Evolutionary conservation across 306 rosid genomes (phyloP), one percentile per base, ranked within the genome.

Genomic region (Echinosophora koreensis): DNA sequence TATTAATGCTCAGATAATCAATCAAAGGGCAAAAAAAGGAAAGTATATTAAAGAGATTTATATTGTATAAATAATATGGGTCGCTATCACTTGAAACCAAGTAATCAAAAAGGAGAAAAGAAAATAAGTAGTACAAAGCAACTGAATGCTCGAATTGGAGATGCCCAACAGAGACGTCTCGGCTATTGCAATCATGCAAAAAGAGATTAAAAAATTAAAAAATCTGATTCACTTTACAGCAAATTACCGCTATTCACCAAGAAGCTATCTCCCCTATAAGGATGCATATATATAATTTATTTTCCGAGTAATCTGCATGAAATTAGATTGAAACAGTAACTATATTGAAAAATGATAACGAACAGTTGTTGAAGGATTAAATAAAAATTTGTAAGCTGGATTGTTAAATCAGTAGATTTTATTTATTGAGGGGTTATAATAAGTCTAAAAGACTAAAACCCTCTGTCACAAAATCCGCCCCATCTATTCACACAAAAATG

Each of bases 161-260:
- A 22, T 22, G 22, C 22, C 22, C 22, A 22, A 22, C 1, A 0
- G 61, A 55, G 44, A 47, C 3, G 2, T 30, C 44, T 68, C 11
- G 58, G 16, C 59, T 13, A 5, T 15, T 70, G 54, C 74, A 50
- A 69, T 52, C 57, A 17, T 49, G 27, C 58, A 8, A 68, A 51
- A 63, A 30, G 32, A 54, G 55, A 22, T 51, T 0, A 64, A 37
- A 64, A 46, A n/a, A 9, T 30, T 47, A 46, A 34, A 3, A 35
- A 2, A 30, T 1, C 22, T 22, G 22, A 30, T 1, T 30, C 72
- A 50, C 54, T 63, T 65, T 30, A 27, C 63, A 38, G 32, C 34
- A 46, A 74, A 11, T 47, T 16, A 70, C 51, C 8, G 32, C 60
- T 42, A 18, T 13, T 57, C 22, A 15, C 38, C 15, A 57, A 27